These are phyloP conservation scores for Venturiaceae sp. DNA, from an alignment of 2,329 filamentous ascomycete species.

Conservation along the genomic window DNA sequence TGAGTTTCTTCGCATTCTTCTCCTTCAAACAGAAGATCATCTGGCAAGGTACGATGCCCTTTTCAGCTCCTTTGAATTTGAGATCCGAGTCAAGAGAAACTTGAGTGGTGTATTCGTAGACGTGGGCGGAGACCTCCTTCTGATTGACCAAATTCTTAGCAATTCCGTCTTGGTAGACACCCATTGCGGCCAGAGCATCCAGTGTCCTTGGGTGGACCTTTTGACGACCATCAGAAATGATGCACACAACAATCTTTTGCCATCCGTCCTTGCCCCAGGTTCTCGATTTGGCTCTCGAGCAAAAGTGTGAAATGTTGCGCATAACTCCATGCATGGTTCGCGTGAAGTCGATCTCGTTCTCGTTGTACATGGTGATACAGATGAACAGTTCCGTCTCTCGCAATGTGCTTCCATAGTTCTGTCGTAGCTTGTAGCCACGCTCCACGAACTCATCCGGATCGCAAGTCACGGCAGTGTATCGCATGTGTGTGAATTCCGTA, in stretches of 20 bases:
- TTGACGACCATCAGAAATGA: conserved; percentile 89
- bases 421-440: conserved; percentile 83
- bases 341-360: conserved; percentile 93
- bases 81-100: conserved; percentile 91
- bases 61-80: conserved; percentile 98
- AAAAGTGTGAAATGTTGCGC: conserved; percentile 97
- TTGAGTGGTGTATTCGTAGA: conserved; percentile 98
- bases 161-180: conserved; percentile 95
- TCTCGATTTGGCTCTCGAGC: conserved; percentile 78
- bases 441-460: conserved; percentile 90
- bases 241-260: conserved; percentile 98
- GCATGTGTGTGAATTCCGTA: conserved; percentile 96
- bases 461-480: conserved; percentile 96
- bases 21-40: conserved; percentile 99
- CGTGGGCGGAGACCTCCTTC: conserved; percentile 87
- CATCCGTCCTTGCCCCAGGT: conserved; percentile 96
- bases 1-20: conserved; percentile 94
- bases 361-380: conserved; percentile 98
- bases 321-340: conserved; percentile 98
- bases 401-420: conserved; percentile 73
- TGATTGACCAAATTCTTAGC: conserved; percentile 98
- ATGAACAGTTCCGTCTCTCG: conserved; percentile 95
- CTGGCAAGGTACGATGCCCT: conserved; percentile 95
- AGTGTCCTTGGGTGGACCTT: conserved; percentile 89
- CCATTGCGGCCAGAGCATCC: conserved; percentile 91